phyloP scores from a whole-genome alignment of 805 yeast species.

The Spathaspora girioi region DNA sequence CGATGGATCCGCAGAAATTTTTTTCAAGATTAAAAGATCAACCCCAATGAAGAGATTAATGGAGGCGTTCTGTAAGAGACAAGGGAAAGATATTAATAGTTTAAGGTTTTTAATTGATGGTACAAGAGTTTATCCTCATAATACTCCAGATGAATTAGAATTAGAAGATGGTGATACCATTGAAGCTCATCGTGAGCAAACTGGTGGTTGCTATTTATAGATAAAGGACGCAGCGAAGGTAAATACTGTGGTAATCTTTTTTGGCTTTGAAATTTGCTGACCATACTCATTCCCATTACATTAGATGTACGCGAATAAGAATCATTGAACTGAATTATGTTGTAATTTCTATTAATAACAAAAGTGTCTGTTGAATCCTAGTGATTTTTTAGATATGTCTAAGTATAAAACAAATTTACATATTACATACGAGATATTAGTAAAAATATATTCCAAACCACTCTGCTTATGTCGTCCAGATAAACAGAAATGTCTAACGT shows the following conservation, averaged over 20 bases:
- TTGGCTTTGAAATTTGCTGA: not conserved
- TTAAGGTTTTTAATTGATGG: slow-evolving; percentile 93
- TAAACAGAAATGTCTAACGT: not conserved
- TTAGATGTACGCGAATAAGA: no score
- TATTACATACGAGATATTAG: no score
- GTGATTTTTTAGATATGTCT: no score
- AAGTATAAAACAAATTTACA: no score
- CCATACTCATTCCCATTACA: no score
- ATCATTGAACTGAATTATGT: no score
- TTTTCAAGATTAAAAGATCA: slow-evolving; percentile 88
- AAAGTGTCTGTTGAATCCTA: no score
- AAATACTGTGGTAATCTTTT: not conserved
- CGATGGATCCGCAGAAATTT: slow-evolving; percentile 90
- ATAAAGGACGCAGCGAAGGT: not conserved
- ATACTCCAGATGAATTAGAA: slow-evolving; percentile 90
- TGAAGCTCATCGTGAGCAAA: slow-evolving; percentile 96
- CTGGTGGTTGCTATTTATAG: slow-evolving; percentile 46
- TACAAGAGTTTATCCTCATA: slow-evolving; percentile 78
- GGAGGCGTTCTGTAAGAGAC: slow-evolving; percentile 98
- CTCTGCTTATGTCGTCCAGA: no score
- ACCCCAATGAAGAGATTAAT: slow-evolving; percentile 92
- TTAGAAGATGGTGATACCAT: slow-evolving; percentile 95
- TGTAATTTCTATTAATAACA: no score
- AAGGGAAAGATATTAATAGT: slow-evolving; percentile 80
- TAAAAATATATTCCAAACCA: no score